Evolutionary conservation across 129 eudicot species (phyloP).

Genomic region (Scalesia atractyloides): DNA sequence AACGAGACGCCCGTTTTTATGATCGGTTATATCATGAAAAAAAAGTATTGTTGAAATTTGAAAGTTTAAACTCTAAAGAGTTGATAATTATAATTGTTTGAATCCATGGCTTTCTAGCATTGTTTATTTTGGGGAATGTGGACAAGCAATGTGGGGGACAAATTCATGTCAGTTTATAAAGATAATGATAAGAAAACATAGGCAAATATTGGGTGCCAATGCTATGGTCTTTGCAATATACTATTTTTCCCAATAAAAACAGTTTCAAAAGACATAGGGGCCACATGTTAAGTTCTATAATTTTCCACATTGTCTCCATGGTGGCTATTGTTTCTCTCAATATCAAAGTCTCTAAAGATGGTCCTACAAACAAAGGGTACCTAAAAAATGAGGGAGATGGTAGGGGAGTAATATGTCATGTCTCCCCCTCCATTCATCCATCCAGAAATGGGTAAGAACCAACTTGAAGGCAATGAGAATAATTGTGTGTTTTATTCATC

Average conservation of each 20-base stretch:
- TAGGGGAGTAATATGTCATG: conserved; percentile 31
- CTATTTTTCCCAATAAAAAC: conserved; percentile 31
- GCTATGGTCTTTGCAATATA: conserved; percentile 29
- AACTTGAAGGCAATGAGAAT: conserved; percentile 25
- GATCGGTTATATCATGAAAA: background rate
- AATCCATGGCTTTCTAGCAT: conserved; percentile 6
- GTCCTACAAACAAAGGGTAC: conserved; percentile 34
- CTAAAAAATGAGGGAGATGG: conserved; percentile 11
- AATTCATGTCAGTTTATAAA: conserved; percentile 27
- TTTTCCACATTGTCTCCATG: conserved; percentile 19
- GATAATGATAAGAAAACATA: conserved; percentile 38
- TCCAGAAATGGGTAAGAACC: conserved; percentile 23
- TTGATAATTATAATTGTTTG: conserved; percentile 4
- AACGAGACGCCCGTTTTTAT: background rate
- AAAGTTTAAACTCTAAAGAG: background rate
- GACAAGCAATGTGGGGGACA: conserved; percentile 37
- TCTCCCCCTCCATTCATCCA: conserved; percentile 34
- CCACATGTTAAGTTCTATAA: conserved; percentile 30
- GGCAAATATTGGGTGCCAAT: conserved; percentile 29
- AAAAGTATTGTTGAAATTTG: background rate
- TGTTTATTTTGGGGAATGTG: conserved; percentile 22
- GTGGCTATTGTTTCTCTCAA: conserved; percentile 10
- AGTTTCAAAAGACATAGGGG: conserved; percentile 35
- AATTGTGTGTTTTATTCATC: conserved; percentile 25
- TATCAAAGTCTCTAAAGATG: conserved; percentile 19